Base-by-base conservation (phyloP, 495 filamentous ascomycete genomes). In the Chaetomium cochliodes region DNA sequence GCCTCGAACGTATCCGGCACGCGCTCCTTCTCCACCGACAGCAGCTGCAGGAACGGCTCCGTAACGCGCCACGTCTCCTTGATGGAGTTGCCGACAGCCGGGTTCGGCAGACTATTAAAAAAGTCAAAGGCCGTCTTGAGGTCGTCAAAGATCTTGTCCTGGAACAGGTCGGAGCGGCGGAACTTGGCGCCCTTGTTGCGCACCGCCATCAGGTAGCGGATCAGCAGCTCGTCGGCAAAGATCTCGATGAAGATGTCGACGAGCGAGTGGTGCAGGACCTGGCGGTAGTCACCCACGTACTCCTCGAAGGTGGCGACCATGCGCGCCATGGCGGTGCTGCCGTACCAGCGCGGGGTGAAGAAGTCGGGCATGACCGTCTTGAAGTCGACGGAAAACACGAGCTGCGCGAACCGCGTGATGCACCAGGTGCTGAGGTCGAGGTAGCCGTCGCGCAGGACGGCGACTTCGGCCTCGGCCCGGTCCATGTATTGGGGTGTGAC, bases 241-340 rank as follows among this genome's bases (percentile, higher is more conserved):
- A 97, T 93, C 74, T 97, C 92, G 72, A 94, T 85, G 69, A 87
- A 86, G 70, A 98, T 92, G 72, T 97, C 93, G 58, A 90, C 84
- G 3, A 99, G 85, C 15, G 88, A 90, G 60, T 89, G 86, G 75
- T 96, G 91, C 20, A 98, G 82, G 23, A 93, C 90, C 39, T 81
- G 80, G 41, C 82, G 77, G 80, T 96, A 96, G 74, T 98, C 94
- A 72, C 81, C 76, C 62, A 97, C 85, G 76, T 99, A 99, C 74
- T 97, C 93, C 65, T 96, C 90, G 69, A 98, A 92, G 0, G 94
- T 99, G 37, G 87, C 90, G 26, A 90, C 86, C 80, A 98, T 96
- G 52, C 92, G 90, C 66, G 89, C 90, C 84, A 97, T 91, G 51
- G 88, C 87, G 55, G 86, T 89, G 62, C 87, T 86, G 22, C 81